Evolutionary conservation across 352 stramenopile genomes (phyloP), one percentile per base, ranked within the genome.

Genomic region (Phytophthora pini): DNA sequence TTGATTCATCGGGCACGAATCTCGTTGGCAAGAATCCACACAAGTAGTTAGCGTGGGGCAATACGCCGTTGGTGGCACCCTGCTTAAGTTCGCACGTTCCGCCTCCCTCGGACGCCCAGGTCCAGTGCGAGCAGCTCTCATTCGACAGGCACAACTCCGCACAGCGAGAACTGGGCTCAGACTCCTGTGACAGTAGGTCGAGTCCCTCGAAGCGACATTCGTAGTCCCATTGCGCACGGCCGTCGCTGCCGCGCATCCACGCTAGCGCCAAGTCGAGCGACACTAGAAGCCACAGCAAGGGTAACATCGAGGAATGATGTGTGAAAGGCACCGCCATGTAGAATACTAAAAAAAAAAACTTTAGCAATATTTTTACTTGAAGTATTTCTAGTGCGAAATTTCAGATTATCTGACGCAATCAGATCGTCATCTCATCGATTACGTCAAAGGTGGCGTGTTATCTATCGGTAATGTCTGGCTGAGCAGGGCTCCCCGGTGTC

Each of bases 41-140:
- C 22, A 61, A 40, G 24, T 57, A 38, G 0, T 4, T 20, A 12
- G 57, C 50, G 36, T 73, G 68, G 5, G 38, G 47, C 13, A 48
- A 7, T 17, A 64, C 68, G 17, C 45, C 61, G 26, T 56, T 64
- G 6, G 41, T 52, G 20, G 49, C 29, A 31, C 68, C 68, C 5
- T 68, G 50, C 38, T 77, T 75, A 31, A 80, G 72, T 44, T 65
- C 64, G 31, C 74, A 82, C 22, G 67, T 77, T 46, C 74, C 74
- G 27, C 39, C 53, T 5, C 41, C 29, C 17, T 56, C 56, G 15
- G 64, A 27, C 15, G 60, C 66, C 72, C 72, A 83, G 34, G 68
- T 77, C 72, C 72, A 83, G 48, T 83, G 75, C 46, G 75, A 72
- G 49, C 75, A 83, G 10, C 36, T 56, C 5, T 46, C 17, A 1